Evolutionary conservation across 129 eudicot genomes (phyloP).

Genomic region (Artemisia annua): DNA sequence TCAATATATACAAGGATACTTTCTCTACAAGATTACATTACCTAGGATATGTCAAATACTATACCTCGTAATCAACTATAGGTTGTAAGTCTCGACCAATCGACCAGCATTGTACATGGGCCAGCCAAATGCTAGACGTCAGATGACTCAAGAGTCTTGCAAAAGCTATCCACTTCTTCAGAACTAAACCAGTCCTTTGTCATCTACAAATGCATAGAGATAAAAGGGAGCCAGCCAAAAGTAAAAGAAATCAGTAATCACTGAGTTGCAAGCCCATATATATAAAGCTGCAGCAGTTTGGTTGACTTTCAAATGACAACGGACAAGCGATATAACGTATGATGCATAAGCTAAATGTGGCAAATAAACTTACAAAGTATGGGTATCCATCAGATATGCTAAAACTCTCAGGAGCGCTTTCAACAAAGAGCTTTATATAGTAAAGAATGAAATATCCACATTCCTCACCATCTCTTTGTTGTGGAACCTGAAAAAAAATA

Average conservation of each 20-base stretch:
- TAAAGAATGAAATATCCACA: slow-evolving; percentile 62
- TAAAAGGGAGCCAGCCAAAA: too few species aligned
- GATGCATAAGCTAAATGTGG: neutral
- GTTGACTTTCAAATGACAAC: slow-evolving; percentile 16
- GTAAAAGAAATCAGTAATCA: neutral
- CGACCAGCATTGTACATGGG: neutral
- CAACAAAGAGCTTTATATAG: slow-evolving; percentile 52
- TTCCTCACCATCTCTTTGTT: slow-evolving; percentile 41
- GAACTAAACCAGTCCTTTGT: slow-evolving; percentile 53
- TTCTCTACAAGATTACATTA: too few species aligned
- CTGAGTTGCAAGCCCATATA: neutral
- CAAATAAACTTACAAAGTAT: slow-evolving; percentile 52
- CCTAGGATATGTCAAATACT: neutral
- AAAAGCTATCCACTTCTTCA: slow-evolving; percentile 40
- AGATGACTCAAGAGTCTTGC: slow-evolving; percentile 32
- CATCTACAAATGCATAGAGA: slow-evolving; percentile 44
- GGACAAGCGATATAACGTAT: too few species aligned
- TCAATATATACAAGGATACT: too few species aligned
- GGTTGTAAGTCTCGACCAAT: neutral
- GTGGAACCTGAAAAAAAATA: too few species aligned
- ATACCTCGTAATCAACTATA: neutral
- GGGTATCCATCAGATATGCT: slow-evolving; percentile 54
- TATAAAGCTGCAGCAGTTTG: neutral
- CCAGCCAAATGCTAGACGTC: neutral
- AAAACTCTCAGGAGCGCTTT: slow-evolving; percentile 59